Percentiles rank a stretch among this genome's conserved stretches.
Evolutionary conservation across 768 basidiomycete genomes (phyloP).

Genomic region (Tubosaeta brunneosetosa): DNA sequence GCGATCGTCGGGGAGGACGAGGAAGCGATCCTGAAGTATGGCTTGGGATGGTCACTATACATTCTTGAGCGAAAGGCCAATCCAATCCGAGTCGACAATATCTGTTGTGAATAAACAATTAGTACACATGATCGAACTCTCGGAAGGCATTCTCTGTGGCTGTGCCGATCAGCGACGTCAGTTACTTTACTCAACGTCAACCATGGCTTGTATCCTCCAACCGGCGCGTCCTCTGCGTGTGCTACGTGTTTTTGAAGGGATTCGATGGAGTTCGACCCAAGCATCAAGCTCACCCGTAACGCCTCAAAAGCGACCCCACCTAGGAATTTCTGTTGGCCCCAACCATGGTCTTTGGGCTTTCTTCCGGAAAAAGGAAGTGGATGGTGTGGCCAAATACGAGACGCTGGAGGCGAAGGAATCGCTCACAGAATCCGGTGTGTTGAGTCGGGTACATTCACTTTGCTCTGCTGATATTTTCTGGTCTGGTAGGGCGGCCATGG

Average conservation of each 20-base stretch:
- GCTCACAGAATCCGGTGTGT: conserved; percentile 34
- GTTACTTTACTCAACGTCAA: background rate
- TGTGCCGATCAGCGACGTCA: conserved; percentile 6
- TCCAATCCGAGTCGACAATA: no score
- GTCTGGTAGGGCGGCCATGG: conserved; percentile 78
- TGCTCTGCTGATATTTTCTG: conserved; percentile 1
- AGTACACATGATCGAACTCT: no score
- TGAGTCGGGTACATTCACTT: background rate
- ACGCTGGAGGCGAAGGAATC: conserved; percentile 35
- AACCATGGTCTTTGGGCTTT: conserved; percentile 77
- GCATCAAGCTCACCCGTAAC: conserved; percentile 8
- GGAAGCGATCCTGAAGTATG: no score
- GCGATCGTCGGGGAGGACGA: no score
- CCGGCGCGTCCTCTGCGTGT: conserved; percentile 16
- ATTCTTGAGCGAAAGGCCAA: no score
- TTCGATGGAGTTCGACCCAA: conserved; percentile 19
- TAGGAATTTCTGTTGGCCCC: conserved; percentile 42
- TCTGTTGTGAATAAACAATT: no score
- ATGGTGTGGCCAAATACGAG: conserved; percentile 53
- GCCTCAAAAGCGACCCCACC: conserved; percentile 39
- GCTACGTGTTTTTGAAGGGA: conserved; percentile 8
- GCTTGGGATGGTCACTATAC: no score
- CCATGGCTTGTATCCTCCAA: conserved; percentile 23
- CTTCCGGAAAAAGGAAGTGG: conserved; percentile 55
- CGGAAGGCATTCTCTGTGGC: conserved; percentile 20